Evolutionary conservation across 2,329 filamentous ascomycete species (phyloP), one percentile per base, ranked within the genome.

Genomic region (Pseudogymnoascus sp.): DNA sequence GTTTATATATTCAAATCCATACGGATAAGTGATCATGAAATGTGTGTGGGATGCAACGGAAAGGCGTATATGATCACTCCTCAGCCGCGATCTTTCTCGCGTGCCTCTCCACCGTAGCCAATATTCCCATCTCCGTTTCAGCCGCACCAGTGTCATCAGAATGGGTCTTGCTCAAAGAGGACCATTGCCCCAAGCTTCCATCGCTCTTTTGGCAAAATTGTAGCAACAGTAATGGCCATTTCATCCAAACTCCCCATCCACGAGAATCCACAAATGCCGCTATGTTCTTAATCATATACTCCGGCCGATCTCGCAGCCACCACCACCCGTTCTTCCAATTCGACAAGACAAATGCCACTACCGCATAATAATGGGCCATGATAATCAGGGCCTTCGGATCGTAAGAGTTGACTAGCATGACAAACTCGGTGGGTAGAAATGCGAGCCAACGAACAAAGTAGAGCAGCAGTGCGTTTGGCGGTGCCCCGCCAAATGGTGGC

Each of bases 231-330:
- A 21, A 21, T 8, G 67, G 67, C 67, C 66, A 68, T 21, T 64
- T 60, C 66, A 67, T 65, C 62, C 65, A 68, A 4, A 53, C 37
- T 12, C 37, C 61, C 65, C 65, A 68, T 0, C 49, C 62, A 34
- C 49, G 1, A 11, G 2, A 34, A 34, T 9, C 3, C 5, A 67
- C 40, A 18, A 62, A 67, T 11, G 60, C 40, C 1, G 62, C 56
- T 34, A 68, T 68, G 8, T 65, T 67, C 11, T 63, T 36, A 2
- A 68, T 64, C 66, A 68, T 68, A 49, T 65, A 68, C 11, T 23
- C 62, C n/a, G 65, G 67, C 40, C 67, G 67, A 21, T 67, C 64
- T 49, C 64, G 62, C 61, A 62, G 62, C 67, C 67, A 68, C 66
- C 66, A 68, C 65, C 65, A 66, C 9, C 59, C 61, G 3, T 42